Percentiles rank a stretch among this genome's conserved stretches.
phyloP scores from a whole-genome alignment of 495 filamentous ascomycete species.

The Penicillium turbatum region DNA sequence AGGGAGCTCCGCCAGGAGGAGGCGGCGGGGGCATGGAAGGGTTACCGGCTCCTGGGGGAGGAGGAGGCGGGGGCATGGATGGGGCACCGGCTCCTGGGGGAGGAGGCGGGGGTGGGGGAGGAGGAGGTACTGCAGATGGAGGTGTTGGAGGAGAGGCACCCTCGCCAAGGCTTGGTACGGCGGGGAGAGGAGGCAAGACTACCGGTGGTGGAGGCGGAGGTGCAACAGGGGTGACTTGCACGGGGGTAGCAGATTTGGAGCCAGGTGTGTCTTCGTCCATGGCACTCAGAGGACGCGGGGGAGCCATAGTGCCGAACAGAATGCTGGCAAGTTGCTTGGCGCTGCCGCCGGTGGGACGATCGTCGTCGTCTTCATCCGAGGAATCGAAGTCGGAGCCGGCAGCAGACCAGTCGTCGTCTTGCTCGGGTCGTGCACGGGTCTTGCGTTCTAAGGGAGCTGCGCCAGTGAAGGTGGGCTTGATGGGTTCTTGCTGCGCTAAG shows the following conservation, averaged over 20 bases:
- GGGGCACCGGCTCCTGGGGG: constrained; percentile 20
- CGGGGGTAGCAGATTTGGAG: constrained; percentile 37
- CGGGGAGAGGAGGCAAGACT: constrained; percentile 28
- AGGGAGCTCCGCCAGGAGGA: constrained; percentile 29
- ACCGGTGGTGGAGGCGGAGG: constrained; percentile 30
- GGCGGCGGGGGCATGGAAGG: constrained; percentile 24
- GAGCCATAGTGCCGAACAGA: constrained; percentile 95
- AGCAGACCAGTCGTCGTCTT: constrained; percentile 83
- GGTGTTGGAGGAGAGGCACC: constrained; percentile 33
- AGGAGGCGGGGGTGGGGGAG: constrained; percentile 42
- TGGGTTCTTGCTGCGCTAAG: constrained; percentile 53
- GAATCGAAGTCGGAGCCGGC: constrained; percentile 73
- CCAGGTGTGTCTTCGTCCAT: constrained; percentile 62
- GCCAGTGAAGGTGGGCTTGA: constrained; percentile 34
- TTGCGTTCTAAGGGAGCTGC: constrained; percentile 42
- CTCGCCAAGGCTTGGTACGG: constrained; percentile 30
- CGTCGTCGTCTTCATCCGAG: constrained; percentile 66
- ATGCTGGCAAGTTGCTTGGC: constrained; percentile 90
- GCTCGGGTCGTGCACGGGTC: constrained; percentile 60
- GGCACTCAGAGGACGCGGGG: constrained; percentile 81
- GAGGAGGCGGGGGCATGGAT: constrained; percentile 32
- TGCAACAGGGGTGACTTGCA: constrained; percentile 32
- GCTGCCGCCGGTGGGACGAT: constrained; percentile 68
- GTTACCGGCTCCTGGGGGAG: constrained; percentile 21
- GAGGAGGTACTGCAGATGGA: constrained; percentile 31